A percentile compares a stretch with the other conserved stretches of the same genome.
Conservation (phyloP, 495 filamentous ascomycete species). For the Annulohypoxylon stygium region DNA sequence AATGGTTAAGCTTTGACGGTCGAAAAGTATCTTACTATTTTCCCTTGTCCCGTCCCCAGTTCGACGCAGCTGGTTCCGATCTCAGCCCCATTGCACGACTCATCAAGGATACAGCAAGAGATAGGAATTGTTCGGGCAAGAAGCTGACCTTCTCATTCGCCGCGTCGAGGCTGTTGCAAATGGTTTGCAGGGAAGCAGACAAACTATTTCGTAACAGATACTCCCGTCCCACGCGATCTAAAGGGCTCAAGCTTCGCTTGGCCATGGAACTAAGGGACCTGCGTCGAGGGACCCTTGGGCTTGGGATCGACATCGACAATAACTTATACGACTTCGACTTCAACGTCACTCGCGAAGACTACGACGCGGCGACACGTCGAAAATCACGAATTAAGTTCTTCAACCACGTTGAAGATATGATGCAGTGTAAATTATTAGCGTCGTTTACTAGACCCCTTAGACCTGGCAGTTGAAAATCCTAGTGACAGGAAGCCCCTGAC, state of each 20-base stretch:
- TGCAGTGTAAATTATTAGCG: constrained; percentile 21
- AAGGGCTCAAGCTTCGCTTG: constrained; percentile 42
- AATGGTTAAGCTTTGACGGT: constrained; percentile 26
- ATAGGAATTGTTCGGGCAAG: constrained; percentile 47
- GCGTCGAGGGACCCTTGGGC: constrained; percentile 40
- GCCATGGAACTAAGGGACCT: constrained; percentile 34
- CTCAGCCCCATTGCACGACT: constrained; percentile 45
- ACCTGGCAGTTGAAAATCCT: constrained; percentile 25
- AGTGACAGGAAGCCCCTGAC: constrained; percentile 23
- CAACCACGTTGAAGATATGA: constrained; percentile 14
- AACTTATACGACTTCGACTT: constrained; percentile 1
- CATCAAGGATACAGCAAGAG: constrained; percentile 29
- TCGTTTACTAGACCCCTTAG: constrained; percentile 10
- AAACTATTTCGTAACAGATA: constrained; percentile 50
- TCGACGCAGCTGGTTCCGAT: constrained; percentile 31
- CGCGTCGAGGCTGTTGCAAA: constrained; percentile 36
- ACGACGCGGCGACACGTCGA: constrained; percentile 9
- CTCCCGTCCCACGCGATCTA: constrained; percentile 45
- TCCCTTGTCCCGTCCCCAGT: constrained; percentile 2
- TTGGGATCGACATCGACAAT: constrained; percentile 28
- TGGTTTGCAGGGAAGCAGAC: constrained; percentile 44
- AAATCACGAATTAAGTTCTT: not conserved
- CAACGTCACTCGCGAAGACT: not conserved
- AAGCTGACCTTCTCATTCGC: constrained; percentile 41
- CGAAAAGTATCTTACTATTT: constrained; percentile 16